Evolutionary conservation across 176 grass and related monocot species (phyloP).

Genomic region (Oryza glaberrima): DNA sequence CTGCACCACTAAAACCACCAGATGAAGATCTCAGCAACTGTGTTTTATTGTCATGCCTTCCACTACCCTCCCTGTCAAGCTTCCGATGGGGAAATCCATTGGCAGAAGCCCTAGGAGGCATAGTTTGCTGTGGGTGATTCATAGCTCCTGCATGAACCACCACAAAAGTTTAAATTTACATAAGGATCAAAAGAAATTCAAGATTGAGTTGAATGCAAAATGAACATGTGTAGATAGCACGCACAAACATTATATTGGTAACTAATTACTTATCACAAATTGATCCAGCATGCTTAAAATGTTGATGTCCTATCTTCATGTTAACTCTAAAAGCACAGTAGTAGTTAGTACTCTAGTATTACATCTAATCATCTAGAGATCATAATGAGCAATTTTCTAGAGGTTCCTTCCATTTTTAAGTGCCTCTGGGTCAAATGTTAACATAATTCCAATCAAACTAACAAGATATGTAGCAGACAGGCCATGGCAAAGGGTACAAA

Average conservation of each 20-base stretch:
- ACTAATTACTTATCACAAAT: not conserved
- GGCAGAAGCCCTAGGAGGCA: constrained; percentile 47
- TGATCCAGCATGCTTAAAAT: not conserved
- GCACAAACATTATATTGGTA: not conserved
- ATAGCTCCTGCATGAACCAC: constrained; percentile 54
- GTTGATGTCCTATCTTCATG: not conserved
- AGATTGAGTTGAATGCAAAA: constrained; percentile 1
- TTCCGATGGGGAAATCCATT: constrained; percentile 67
- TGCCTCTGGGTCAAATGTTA: not conserved
- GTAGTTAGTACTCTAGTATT: not conserved
- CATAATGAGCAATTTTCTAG: not conserved
- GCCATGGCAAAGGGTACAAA: not conserved
- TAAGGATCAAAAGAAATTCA: not conserved
- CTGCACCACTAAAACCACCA: constrained; percentile 41
- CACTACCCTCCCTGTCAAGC: constrained; percentile 66
- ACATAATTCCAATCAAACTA: not conserved
- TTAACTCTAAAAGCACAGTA: not conserved
- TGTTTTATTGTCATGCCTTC: constrained; percentile 55
- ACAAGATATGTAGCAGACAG: not conserved
- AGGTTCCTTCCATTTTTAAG: not conserved
- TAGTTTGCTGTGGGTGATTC: constrained; percentile 72
- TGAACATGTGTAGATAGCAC: not conserved
- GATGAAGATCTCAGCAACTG: constrained; percentile 50
- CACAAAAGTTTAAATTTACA: constrained; percentile 10
- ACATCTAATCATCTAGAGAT: not conserved